Evolutionary conservation across 177 flowering plant genomes (phyloP), one percentile per base, ranked within the genome.

Genomic region (Vitis hybrid): DNA sequence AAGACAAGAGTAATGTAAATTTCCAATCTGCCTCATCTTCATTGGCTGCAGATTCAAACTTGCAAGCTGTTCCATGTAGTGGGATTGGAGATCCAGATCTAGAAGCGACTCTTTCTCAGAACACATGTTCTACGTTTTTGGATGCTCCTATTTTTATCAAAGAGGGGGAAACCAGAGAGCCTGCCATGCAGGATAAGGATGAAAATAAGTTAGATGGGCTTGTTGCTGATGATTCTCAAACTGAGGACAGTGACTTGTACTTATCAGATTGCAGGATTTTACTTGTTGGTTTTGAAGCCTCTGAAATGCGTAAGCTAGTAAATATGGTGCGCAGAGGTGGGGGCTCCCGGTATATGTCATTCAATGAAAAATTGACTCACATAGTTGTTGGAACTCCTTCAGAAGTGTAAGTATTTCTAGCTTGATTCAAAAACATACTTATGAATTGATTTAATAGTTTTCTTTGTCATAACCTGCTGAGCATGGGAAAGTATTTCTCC

Each of bases 201-300:
- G 91, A 83, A 74, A 48, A 18, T 41, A 71, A 78, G 67, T 41
- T 81, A 71, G 91, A 83, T 69, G 84, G 80, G 57, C 82, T 84
- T 83, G 87, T 91, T 80, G 99, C 98, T 49, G 82, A 89, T 74
- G 98, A 95, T 69, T 91, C 96, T 69, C 87, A 94, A 81, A 78
- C 82, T 62, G 98, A 91, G 71, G 96, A 86, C 66, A 79, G 65
- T 82, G 98, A 88, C 72, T 77, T 91, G 68, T 93, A 95, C 79
- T 87, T 95, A 80, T 88, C 94, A 71, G 97, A 89, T 51, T 95
- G 99, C 84, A 84, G 91, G 79, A 86, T 95, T 63, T 69, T 71
- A 60, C 80, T 95, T 67, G 83, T 84, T 76, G 98, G 99, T 41
- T 93, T 93, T 83, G 88, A 87, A 74, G 85, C 88, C 70, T 64